Conservation (phyloP, 306 rosid species). For the Prosopis cineraria region DNA sequence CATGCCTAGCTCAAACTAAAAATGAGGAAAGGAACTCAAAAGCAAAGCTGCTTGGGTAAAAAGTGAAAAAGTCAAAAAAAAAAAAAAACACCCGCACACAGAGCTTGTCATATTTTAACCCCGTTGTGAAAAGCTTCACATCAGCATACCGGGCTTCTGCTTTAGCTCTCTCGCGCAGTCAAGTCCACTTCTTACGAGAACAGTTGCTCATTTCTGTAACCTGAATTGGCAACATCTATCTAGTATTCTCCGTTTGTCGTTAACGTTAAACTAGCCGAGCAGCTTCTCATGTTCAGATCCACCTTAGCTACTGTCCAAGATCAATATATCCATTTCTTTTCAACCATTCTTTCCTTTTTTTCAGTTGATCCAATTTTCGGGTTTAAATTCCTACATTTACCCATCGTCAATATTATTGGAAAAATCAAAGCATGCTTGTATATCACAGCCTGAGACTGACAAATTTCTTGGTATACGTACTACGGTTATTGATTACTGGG, state of each 20-base stretch:
- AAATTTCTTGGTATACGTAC: too few relatives aligned
- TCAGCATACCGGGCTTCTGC: constrained; percentile 45
- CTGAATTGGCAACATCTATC: constrained; percentile 21
- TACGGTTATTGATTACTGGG: constrained; percentile 8
- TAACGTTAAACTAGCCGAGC: constrained; percentile 24
- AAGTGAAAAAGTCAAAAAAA: too few relatives aligned
- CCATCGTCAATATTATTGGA: neutral
- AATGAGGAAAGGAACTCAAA: constrained; percentile 26
- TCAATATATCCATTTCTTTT: neutral
- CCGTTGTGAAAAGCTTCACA: constrained; percentile 61
- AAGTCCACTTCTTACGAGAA: constrained; percentile 30
- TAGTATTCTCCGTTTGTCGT: constrained; percentile 2
- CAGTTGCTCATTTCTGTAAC: constrained; percentile 12
- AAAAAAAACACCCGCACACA: neutral
- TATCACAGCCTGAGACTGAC: constrained; percentile 1
- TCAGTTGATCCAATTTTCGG: neutral
- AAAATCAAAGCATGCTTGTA: constrained; percentile 25
- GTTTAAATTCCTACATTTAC: neutral
- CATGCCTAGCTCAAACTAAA: constrained; percentile 32
- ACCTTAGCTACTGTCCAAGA: constrained; percentile 13
- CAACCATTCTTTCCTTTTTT: neutral
- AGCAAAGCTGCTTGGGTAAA: constrained; percentile 30
- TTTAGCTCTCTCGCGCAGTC: constrained; percentile 29
- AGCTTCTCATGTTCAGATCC: neutral
- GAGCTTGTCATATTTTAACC: constrained; percentile 24